These are phyloP conservation scores for Sophora flavescens DNA, from an alignment of 306 rosid genomes.

Conservation along the genomic window DNA sequence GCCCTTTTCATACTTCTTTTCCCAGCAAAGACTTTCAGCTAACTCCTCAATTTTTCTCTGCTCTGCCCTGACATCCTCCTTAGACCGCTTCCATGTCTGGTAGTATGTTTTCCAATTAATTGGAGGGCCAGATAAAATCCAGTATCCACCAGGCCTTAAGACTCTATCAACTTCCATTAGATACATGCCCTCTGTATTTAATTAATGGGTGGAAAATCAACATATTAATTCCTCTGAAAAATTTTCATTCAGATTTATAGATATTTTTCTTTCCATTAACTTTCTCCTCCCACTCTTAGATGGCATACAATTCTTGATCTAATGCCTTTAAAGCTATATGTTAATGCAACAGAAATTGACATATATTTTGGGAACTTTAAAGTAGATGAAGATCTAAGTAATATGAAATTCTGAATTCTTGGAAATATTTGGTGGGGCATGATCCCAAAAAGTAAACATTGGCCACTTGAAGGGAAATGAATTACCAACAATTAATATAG, in stretches of 20 bases:
- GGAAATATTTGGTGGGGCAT: neutral
- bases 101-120: slow-evolving; percentile 97
- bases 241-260: slow-evolving; percentile 31
- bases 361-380: slow-evolving; percentile 22
- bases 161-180: slow-evolving; percentile 98
- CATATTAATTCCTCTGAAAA: slow-evolving; percentile 24
- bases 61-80: slow-evolving; percentile 88
- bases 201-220: slow-evolving; percentile 30
- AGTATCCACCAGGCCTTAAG: slow-evolving; percentile 96
- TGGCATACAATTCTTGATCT: slow-evolving; percentile 20
- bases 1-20: slow-evolving; percentile 95
- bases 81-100: slow-evolving; percentile 82
- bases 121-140: slow-evolving; percentile 98
- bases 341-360: slow-evolving; percentile 29
- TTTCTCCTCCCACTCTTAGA: slow-evolving; percentile 1
- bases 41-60: slow-evolving; percentile 82
- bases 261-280: neutral
- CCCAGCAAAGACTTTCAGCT: slow-evolving; percentile 96
- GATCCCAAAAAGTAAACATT: neutral
- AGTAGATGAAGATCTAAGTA: slow-evolving; percentile 29
- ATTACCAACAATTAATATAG: neutral
- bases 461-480: slow-evolving; percentile 23
- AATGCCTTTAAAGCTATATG: slow-evolving; percentile 11
- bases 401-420: neutral
- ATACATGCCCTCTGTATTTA: slow-evolving; percentile 80